These are phyloP conservation scores for Entomortierella beljakovae DNA, from an alignment of 192 early-diverging fungal species.

Conservation along the genomic window DNA sequence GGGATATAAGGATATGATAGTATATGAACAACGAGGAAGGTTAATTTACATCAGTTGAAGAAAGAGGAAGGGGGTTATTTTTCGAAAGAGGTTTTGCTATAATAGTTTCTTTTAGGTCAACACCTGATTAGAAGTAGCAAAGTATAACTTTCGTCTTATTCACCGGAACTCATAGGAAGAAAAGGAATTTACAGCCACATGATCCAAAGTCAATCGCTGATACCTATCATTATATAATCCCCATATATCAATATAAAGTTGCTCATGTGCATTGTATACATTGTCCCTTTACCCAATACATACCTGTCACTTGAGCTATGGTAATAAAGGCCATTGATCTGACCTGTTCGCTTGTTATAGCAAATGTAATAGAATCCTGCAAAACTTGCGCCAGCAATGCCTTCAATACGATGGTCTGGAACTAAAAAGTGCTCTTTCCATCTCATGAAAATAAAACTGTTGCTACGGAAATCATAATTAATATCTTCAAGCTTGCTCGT, in stretches of 20 bases:
- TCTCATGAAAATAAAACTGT: constrained; percentile 83
- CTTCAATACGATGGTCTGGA: constrained; percentile 80
- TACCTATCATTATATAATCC: too few species aligned
- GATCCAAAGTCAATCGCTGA: constrained; percentile 57
- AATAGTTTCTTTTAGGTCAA: too few species aligned
- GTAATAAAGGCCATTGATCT: constrained; percentile 75
- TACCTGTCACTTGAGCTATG: constrained; percentile 64
- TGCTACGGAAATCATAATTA: constrained; percentile 57
- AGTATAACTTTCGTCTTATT: constrained; percentile 6
- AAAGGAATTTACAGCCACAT: constrained; percentile 54
- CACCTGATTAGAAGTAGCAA: background rate
- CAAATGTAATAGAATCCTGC: constrained; percentile 90
- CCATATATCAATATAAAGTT: too few species aligned
- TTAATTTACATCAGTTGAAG: too few species aligned
- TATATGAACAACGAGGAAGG: too few species aligned
- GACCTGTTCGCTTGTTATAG: constrained; percentile 70
- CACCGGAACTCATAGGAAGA: constrained; percentile 65
- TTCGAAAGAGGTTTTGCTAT: too few species aligned
- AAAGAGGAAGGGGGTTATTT: background rate
- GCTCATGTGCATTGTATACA: too few species aligned
- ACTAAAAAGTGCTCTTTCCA: constrained; percentile 95
- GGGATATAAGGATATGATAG: too few species aligned
- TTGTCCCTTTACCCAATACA: too few species aligned
- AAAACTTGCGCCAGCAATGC: constrained; percentile 85
- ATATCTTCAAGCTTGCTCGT: constrained; percentile 53